These are phyloP conservation scores for Berberis vulgaris DNA, from an alignment of 164 flowering plant species.

Conservation along the genomic window DNA sequence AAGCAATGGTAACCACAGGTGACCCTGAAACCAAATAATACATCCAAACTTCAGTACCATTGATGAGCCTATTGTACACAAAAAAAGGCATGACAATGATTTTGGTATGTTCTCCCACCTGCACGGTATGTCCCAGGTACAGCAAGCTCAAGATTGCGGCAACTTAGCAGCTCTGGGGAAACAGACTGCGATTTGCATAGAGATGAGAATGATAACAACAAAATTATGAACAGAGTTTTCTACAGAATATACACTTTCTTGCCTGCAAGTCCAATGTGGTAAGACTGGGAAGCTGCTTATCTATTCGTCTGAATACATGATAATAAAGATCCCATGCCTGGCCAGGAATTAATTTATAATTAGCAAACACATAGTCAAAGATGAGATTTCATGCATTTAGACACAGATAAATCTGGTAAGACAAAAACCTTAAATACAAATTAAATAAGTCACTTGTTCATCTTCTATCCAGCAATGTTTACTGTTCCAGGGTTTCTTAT, in stretches of 20 bases:
- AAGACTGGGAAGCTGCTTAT: conserved; percentile 89
- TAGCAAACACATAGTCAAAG: not conserved
- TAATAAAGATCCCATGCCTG: conserved; percentile 99
- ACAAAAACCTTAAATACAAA: too few species aligned
- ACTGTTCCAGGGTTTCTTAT: too few species aligned
- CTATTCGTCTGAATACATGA: conserved; percentile 92
- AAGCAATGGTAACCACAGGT: conserved; percentile 80
- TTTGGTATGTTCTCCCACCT: conserved; percentile 30
- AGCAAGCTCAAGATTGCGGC: conserved; percentile 87
- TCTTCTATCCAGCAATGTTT: too few species aligned
- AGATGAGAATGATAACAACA: conserved; percentile 4
- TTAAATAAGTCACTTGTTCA: too few species aligned
- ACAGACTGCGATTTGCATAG: conserved; percentile 54
- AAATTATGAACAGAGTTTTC: conserved; percentile 2
- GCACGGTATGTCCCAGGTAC: conserved; percentile 98
- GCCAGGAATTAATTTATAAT: conserved; percentile 1
- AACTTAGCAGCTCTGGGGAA: conserved; percentile 76
- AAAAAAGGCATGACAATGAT: not conserved
- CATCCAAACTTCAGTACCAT: conserved; percentile 4
- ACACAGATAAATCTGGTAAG: too few species aligned
- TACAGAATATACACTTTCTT: conserved; percentile 14
- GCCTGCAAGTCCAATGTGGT: conserved; percentile 92
- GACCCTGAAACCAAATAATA: conserved; percentile 39
- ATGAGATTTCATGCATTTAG: too few species aligned
- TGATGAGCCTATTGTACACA: not conserved